phyloP scores from a whole-genome alignment of 495 filamentous ascomycete genomes.

The Ramalina peruviana region DNA sequence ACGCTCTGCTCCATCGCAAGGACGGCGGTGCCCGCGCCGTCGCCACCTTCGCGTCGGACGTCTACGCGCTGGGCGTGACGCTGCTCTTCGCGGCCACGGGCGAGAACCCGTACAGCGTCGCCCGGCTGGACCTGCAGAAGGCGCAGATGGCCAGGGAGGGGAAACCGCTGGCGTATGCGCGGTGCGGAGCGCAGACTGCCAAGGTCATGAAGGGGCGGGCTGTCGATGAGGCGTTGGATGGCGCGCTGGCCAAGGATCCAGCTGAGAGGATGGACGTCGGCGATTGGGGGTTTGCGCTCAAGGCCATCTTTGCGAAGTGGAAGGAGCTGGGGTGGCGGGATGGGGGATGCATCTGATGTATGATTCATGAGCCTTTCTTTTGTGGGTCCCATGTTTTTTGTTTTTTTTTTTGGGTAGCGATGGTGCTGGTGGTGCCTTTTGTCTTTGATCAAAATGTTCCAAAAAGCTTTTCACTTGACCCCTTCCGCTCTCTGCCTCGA shows the following conservation, averaged over 20 bases:
- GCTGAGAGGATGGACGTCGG: slow-evolving; percentile 21
- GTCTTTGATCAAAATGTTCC: no score
- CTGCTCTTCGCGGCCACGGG: slow-evolving; percentile 42
- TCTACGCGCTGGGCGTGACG: slow-evolving; percentile 43
- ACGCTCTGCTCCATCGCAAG: slow-evolving; percentile 22
- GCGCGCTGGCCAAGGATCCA: slow-evolving; percentile 31
- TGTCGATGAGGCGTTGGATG: slow-evolving; percentile 29
- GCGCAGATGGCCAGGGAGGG: slow-evolving; percentile 36
- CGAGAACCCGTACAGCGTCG: slow-evolving; percentile 36
- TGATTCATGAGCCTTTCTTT: no score
- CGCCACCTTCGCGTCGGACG: slow-evolving; percentile 30
- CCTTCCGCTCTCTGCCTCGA: no score
- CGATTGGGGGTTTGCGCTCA: slow-evolving; percentile 17
- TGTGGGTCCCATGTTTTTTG: no score
- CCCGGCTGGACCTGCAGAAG: slow-evolving; percentile 27
- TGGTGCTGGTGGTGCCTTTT: background rate
- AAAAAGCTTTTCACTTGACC: no score
- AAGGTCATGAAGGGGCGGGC: slow-evolving; percentile 30
- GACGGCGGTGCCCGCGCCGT: slow-evolving; percentile 13
- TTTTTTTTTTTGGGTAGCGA: background rate
- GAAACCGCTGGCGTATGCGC: slow-evolving; percentile 32
- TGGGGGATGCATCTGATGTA: background rate
- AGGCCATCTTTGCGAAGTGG: background rate
- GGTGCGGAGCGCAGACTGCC: slow-evolving; percentile 25
- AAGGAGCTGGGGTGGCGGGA: background rate